Evolutionary conservation across 2,329 filamentous ascomycete species (phyloP), one percentile per base, ranked within the genome.

Genomic region (Aspergillus fischeri): DNA sequence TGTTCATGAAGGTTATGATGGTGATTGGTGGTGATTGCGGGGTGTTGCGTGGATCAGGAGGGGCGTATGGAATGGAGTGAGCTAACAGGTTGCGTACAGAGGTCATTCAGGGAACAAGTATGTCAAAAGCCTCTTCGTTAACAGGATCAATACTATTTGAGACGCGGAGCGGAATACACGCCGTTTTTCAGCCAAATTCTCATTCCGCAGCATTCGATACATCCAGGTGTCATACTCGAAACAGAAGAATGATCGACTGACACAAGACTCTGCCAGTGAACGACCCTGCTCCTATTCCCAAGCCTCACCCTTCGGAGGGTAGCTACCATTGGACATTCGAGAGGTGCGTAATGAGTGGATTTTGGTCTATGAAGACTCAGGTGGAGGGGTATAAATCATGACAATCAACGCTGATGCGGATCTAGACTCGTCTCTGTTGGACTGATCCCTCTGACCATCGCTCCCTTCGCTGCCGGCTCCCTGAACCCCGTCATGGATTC

Each of bases 241-340:
- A 25, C n/a, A 11, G 11, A 25, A 35, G 24, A n/a, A 7, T 35
- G n/a, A 7, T 24, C 11, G 21, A 41, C 38, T 52, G 35, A 52
- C 50, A 35, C 9, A 21, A 25, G 50, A 38, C 24, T 41, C 14
- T 29, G 3, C 9, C 56, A 89, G 91, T 92, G 73, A 99, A 99
- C 79, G 92, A 97, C 71, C 85, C 94, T 55, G 89, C 85, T 32
- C 85, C 85, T 42, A 77, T 96, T 25, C 92, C 92, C 49, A 73
- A 84, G 24, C 78, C 90, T 53, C 85, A 83, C 66, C 86, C 93
- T 45, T 81, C 86, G 55, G 91, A 99, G 79, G 94, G 94, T 68
- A 95, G 90, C 77, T 99, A 97, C 82, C 94, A 99, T 84, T 99
- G 94, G 94, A 90, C 89, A 59, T 96, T 96, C 71, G 94, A 99